Percentiles rank a stretch among this genome's conserved stretches.
Evolutionary conservation across 768 basidiomycete genomes (phyloP).

Genomic region (Suillus fuscotomentosus): DNA sequence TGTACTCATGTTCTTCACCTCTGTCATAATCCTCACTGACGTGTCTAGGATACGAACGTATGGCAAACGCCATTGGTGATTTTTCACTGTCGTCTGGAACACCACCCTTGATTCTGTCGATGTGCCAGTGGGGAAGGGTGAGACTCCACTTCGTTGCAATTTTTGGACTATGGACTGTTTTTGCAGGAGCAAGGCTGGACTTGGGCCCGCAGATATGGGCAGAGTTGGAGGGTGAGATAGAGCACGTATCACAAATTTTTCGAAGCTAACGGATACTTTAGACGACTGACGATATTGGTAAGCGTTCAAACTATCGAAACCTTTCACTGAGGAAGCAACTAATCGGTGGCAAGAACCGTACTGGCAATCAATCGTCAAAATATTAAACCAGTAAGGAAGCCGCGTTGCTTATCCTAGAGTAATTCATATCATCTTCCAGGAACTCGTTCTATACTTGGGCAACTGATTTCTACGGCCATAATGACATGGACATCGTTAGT

Average conservation of each 20-base stretch:
- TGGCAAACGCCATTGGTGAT: conserved; percentile 56
- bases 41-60: conserved; percentile 52
- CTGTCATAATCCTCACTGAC: not conserved
- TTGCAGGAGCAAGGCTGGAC: conserved; percentile 59
- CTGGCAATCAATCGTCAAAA: conserved; percentile 51
- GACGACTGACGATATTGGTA: conserved; percentile 53
- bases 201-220: conserved; percentile 59
- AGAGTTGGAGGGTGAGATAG: conserved; percentile 60
- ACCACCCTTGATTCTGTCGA: conserved; percentile 54
- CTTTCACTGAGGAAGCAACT: not conserved
- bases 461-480: conserved; percentile 65
- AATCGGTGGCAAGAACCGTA: conserved; percentile 31
- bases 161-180: conserved; percentile 5
- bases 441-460: conserved; percentile 65
- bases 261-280: conserved; percentile 15
- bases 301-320: conserved; percentile 3
- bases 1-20: conserved; percentile 18
- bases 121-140: conserved; percentile 72
- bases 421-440: conserved; percentile 29
- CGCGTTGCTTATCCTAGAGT: not conserved
- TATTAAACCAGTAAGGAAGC: conserved; percentile 50
- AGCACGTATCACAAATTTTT: not conserved
- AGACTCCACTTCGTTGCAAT: conserved; percentile 12
- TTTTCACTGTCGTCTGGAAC: conserved; percentile 48
- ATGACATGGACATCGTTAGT: conserved; percentile 66